Conservation (phyloP, 1,139 yeast genomes). For the Saccharomycopsis crataegensis region DNA sequence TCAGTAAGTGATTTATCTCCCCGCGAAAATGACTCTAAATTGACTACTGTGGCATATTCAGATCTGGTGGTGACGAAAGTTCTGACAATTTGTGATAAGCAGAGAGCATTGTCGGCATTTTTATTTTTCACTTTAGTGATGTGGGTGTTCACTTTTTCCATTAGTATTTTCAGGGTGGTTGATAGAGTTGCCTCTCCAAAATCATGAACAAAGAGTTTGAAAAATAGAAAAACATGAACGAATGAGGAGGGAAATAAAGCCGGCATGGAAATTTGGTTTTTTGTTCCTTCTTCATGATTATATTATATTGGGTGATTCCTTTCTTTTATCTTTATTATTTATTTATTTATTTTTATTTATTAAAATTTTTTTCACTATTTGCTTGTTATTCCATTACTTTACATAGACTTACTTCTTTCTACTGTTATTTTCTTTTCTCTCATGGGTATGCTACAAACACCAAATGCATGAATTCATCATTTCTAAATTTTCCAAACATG, state of each 20-base stretch:
- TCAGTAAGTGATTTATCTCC: conserved; percentile 22
- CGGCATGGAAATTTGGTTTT: background rate
- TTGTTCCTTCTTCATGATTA: background rate
- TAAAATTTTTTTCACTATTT: too few relatives aligned
- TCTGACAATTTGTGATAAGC: conserved; percentile 62
- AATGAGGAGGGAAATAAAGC: background rate
- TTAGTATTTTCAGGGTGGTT: conserved; percentile 77
- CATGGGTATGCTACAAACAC: too few relatives aligned
- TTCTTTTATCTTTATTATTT: too few relatives aligned
- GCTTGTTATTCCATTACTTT: too few relatives aligned
- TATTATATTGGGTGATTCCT: too few relatives aligned
- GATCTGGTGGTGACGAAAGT: conserved; percentile 17
- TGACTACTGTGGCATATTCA: too few relatives aligned
- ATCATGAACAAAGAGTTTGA: background rate
- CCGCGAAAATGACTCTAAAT: too few relatives aligned
- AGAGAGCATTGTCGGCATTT: conserved; percentile 71
- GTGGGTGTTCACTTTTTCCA: conserved; percentile 83
- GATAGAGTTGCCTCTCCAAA: conserved; percentile 44
- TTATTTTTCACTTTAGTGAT: conserved; percentile 64
- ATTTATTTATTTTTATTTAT: too few relatives aligned
- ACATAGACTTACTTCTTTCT: too few relatives aligned
- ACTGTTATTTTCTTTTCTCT: too few relatives aligned
- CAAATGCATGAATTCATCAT: too few relatives aligned
- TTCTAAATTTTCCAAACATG: too few relatives aligned
- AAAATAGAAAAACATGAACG: background rate